Base-by-base conservation (phyloP, 768 basidiomycete genomes). In the Russula emetica region DNA sequence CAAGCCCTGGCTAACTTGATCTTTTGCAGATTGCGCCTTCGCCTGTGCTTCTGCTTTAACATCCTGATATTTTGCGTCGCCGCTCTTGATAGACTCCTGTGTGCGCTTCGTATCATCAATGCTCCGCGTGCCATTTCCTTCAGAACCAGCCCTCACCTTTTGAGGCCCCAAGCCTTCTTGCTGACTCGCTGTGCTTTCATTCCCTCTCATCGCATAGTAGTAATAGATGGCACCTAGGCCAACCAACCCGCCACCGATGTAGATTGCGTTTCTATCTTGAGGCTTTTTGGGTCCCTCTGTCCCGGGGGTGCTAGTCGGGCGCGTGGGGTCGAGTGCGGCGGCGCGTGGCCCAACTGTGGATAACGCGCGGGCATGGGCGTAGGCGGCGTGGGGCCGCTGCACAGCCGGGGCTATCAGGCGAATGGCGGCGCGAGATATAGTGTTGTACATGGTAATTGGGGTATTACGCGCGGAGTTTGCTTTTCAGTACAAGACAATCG, bases 161-260 rank as follows among this genome's bases (percentile, higher is more conserved):
- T 28, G 32, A n/a, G 3, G 28, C 32, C n/a, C 53, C 38, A 10
- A 11, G 26, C 40, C 53, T 5, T n/a, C 51, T 44, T 44, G 26
- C 16, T 47, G 40, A 28, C 36, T 32, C 2, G 57, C 65, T n/a
- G 36, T 30, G 58, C 13, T 58, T 11, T n/a, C 30, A 7, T 7
- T 28, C 28, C 64, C 59, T 28, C 16, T n/a, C 24, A 13, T 24
- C 32, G n/a, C 10, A 36, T 64, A 67, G 54, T 61, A 67, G 55
- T 67, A 67, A 63, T 58, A 65, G 52, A 59, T n/a, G n/a, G 58
- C 63, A 1, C 58, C 63, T 28, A 45, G n/a, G 47, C 54, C 63
- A 9, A 58, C 63, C n/a, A 59, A 18, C 22, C 63, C 57, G 22
- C 62, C 47, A 14, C 58, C 53, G 16, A 67, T 42, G 49, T 60